Conservation (phyloP, 2,329 filamentous ascomycete species). For the Shiraia sp. region DNA sequence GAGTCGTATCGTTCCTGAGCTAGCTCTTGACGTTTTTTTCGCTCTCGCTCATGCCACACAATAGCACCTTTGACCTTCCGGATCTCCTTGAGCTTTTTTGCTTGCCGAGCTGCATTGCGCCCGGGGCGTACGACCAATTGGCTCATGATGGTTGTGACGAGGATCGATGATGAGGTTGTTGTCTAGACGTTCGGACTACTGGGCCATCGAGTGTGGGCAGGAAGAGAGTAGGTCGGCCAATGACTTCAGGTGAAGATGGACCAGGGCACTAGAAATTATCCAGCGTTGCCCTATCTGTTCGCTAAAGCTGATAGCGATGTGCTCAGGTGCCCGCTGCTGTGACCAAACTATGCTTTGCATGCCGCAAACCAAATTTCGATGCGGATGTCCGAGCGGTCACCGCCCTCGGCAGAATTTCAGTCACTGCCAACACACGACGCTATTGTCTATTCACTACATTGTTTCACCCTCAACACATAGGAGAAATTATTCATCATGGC, state of each 20-base stretch:
- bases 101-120: conserved; percentile 32
- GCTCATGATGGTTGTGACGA: conserved; percentile 53
- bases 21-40: conserved; percentile 25
- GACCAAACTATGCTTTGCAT: conserved; percentile 1
- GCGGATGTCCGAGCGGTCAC: conserved; percentile 18
- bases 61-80: conserved; percentile 48
- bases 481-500: conserved; percentile 25
- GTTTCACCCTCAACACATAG: conserved; percentile 12
- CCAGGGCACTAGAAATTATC: no score
- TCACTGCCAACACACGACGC: neutral
- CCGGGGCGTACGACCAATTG: conserved; percentile 26
- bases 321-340: no score
- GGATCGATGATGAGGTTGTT: conserved; percentile 40
- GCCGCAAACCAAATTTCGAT: conserved; percentile 18
- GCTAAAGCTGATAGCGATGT: no score
- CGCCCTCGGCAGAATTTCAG: conserved; percentile 12
- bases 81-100: conserved; percentile 42
- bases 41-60: conserved; percentile 32
- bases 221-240: no score
- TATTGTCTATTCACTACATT: conserved; percentile 8
- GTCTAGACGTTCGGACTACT: conserved; percentile 26
- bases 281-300: no score
- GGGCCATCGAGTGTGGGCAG: conserved; percentile 21
- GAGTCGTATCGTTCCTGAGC: conserved; percentile 34
- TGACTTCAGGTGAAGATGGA: no score